Evolutionary conservation across 2,329 filamentous ascomycete genomes (phyloP), one percentile per base, ranked within the genome.

Genomic region (Clonostachys sp.): DNA sequence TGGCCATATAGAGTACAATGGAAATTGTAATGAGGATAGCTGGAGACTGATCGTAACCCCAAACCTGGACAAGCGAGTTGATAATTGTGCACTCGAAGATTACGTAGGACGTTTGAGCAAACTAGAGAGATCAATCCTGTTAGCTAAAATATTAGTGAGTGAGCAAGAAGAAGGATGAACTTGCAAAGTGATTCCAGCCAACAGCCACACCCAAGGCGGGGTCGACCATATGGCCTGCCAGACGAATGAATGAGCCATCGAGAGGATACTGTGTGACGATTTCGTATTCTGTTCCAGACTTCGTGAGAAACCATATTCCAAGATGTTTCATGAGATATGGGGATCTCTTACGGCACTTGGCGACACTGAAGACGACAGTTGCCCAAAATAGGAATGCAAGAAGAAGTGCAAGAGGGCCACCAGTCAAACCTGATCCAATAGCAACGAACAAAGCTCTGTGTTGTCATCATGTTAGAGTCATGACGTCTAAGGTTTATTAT

Each of bases 21-120:
- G 24, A 30, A 13, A 44, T 30, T 5, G 16, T 13, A 17, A 44
- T 44, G 16, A 44, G 42, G 16, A 44, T 44, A 30, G 42, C 42
- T 18, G 42, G 42, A 13, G 42, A 44, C 34, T 44, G 42, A 13
- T 44, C 34, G 6, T 30, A 44, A 10, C 18, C 42, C 42, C 42
- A 44, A 16, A 30, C 24, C 3, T 44, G 12, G 18, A 44, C 42
- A 12, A 44, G 42, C 12, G 42, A 30, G 12, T 44, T 44, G 42
- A 44, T 13, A 34, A 44, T 44, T 30, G 42, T 44, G 18, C 42
- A 44, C 18, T 44, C 42, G 12, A 44, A 44, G 16, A 44, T 44
- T 20, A 44, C 42, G 12, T 30, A 44, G 12, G 42, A 44, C 9
- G 42, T 44, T 44, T 44, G 42, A 24, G 42, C 16, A 16, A 44